Evolutionary conservation across 1,284 basidiomycete genomes (phyloP), one percentile per base, ranked within the genome.

Genomic region (Rugosomyces carneus): DNA sequence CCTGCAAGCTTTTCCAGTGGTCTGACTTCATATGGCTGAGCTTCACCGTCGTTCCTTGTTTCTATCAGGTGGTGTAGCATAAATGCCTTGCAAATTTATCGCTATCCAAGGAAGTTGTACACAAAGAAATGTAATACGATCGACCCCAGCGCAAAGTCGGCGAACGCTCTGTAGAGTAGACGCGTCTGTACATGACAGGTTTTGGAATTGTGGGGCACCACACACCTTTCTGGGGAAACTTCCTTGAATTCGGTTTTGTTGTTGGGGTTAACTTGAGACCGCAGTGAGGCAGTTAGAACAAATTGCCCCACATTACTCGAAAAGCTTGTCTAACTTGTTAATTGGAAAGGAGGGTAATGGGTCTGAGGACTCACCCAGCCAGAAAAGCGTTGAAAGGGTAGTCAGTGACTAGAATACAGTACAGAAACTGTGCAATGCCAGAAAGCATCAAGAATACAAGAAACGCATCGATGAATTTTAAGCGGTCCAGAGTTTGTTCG

Each of bases 381-480:
- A 97, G 69, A 69, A 98, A 99, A 27, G 94, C 92, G 59, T 98
- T 97, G 76, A 96, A 98, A 11, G 95, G 95, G 66, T 86, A 99
- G 69, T 87, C 89, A 47, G 93, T 93, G 53, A 99, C 75, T 53
- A 93, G 73, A 26, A 96, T 66, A 66, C 95, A 93, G 71, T 99
- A 98, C 13, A 80, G 69, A 66, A 99, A 97, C 65, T 97, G 93
- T 34, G 84, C 65, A 52, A 96, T 75, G 55, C 95, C 96, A 1
- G 90, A 88, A 37, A 96, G 72, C 71, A 98, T 84, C 59, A 97
- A 79, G 74, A 97, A 97, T 50, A 90, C 71, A 53, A 98, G 75
- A 73, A 97, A 97, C 9, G 81, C 74, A 71, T 99, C 95, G 64
- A 98, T 82, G 64, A 96, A 82, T 72, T 97, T 96, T 57, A 98